phyloP scores from a whole-genome alignment of 352 stramenopile genomes.

The Phytophthora ramorum region DNA sequence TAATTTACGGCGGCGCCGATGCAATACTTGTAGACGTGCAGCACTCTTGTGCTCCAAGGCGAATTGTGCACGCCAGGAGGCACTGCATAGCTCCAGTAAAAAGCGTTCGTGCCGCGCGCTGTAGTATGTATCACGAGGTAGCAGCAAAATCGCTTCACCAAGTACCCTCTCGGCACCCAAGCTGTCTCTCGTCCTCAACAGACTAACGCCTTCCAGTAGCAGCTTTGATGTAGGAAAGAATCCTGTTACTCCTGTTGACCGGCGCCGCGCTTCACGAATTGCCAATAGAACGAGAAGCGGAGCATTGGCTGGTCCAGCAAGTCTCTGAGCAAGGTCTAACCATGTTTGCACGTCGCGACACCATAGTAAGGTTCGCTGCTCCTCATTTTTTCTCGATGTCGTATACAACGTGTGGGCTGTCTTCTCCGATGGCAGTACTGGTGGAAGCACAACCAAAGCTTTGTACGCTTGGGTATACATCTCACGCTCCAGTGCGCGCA shows the following conservation, averaged over 20 bases:
- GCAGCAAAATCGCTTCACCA: conserved; percentile 39
- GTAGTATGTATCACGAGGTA: conserved; percentile 43
- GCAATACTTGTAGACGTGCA: conserved; percentile 39
- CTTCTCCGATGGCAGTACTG: conserved; percentile 60
- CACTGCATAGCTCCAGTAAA: conserved; percentile 47
- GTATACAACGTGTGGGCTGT: conserved; percentile 60
- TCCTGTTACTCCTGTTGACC: conserved; percentile 5
- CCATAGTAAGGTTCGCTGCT: conserved; percentile 62
- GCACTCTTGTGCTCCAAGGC: conserved; percentile 44
- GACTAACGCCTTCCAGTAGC: conserved; percentile 50
- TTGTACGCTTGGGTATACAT: conserved; percentile 66
- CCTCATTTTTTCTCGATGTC: conserved; percentile 74
- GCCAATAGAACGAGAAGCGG: conserved; percentile 49
- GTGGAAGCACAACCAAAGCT: conserved; percentile 53
- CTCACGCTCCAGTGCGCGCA: conserved; percentile 54
- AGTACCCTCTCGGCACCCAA: conserved; percentile 41
- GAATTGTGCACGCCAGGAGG: conserved; percentile 54
- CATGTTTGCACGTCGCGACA: conserved; percentile 60
- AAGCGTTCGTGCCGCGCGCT: conserved; percentile 55
- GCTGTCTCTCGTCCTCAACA: conserved; percentile 44
- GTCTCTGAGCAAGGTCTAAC: conserved; percentile 61
- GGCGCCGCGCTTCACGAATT: conserved; percentile 32
- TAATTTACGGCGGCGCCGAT: conserved; percentile 22
- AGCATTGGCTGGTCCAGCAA: conserved; percentile 49
- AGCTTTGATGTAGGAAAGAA: conserved; percentile 35